Base-by-base conservation (phyloP, 805 yeast genomes). In the Ogataea zsoltii region DNA sequence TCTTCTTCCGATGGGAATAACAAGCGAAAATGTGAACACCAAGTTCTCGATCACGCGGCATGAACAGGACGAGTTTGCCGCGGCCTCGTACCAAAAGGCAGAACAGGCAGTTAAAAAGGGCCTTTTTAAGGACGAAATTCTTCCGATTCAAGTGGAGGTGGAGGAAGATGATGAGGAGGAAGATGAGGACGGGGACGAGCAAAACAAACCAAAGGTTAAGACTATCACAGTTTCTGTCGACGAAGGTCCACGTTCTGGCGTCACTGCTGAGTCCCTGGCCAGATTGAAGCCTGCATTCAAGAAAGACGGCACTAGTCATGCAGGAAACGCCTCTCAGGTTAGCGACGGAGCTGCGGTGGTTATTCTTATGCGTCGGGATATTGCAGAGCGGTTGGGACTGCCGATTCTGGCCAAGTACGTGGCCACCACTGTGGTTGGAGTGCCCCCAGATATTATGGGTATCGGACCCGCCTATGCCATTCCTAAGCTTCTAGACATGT, bases 361-460 rank as follows among this genome's bases (percentile, higher is more conserved):
- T 2, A 67, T 92, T 45, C 74, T 92, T 49, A 85, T 88, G 74
- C 82, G 91, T 65, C 80, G 98, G 67, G 85, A 89, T 15, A 74
- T 85, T 46, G 99, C 99, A 17, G 82, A 85, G 66, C 70, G 76
- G 57, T 69, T 83, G 47, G 83, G 85, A 32, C 75, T 86, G 56
- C 83, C 86, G 44, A 81, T 89, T 49, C 59, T 85, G 47, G 99
- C 84, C 51, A 88, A 87, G 72, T 92, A 80, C 57, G 81, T 90
- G 51, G 85, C 83, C 56, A 83, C 88, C 60, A 79, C 85, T 55
- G 73, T 83, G 33, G 92, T 86, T 45, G 99, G 99, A 58, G 97
- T 91, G 37, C 96, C 97, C 45, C 97, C 97, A 17, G 96, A 89
- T 69, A 80, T 91, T 50, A 92, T 92, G 99, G 99, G 98, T 48